These are phyloP conservation scores for Sherardia arvensis DNA, from an alignment of 257 asterid species.

Conservation along the genomic window DNA sequence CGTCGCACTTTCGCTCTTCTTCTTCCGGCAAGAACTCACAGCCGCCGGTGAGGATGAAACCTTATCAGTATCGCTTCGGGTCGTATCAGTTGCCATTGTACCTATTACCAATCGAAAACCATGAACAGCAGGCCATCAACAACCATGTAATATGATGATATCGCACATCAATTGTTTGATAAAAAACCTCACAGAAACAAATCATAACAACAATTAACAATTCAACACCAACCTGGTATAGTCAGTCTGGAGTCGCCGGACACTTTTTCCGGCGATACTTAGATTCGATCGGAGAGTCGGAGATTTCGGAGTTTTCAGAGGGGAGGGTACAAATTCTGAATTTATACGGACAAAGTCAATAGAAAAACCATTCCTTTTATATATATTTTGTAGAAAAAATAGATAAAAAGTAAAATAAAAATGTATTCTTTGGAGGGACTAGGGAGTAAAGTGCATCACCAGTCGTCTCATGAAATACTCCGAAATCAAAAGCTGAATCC, in stretches of 20 bases:
- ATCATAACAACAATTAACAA: background rate
- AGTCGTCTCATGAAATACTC: background rate
- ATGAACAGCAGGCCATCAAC: background rate
- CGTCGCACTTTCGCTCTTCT: constrained; percentile 54
- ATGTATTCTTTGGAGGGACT: too few species aligned
- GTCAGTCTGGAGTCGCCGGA: background rate
- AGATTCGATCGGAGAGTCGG: background rate
- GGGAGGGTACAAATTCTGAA: background rate
- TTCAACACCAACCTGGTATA: background rate
- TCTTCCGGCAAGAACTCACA: constrained; percentile 63
- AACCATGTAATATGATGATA: background rate
- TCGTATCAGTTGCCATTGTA: constrained; percentile 26
- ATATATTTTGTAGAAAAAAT: too few species aligned
- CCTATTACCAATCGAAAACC: background rate
- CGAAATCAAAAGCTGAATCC: background rate
- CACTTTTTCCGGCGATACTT: background rate
- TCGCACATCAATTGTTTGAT: constrained; percentile 5
- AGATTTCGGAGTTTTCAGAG: too few species aligned
- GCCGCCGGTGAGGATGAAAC: constrained; percentile 36
- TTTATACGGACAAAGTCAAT: background rate
- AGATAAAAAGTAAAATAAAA: background rate
- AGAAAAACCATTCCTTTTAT: background rate
- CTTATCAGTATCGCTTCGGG: constrained; percentile 8
- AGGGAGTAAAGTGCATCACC: background rate
- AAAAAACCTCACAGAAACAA: background rate